Conservation (phyloP, 257 asterid genomes). For the Ocimum tenuiflorum region DNA sequence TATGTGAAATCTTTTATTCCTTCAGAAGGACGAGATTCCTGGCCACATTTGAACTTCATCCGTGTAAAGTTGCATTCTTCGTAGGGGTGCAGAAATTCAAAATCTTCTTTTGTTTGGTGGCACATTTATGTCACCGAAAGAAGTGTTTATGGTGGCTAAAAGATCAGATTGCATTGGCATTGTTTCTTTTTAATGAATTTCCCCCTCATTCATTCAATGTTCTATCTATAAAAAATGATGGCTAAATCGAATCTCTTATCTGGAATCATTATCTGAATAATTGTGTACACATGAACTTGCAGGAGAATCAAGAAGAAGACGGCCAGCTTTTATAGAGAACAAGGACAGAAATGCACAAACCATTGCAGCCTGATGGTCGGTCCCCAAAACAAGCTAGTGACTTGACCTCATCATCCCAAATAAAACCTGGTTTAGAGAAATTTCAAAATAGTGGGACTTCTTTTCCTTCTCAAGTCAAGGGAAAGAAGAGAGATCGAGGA, state of each 20-base stretch:
- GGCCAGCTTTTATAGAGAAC: constrained; percentile 54
- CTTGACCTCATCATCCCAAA: constrained; percentile 51
- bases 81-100: constrained; percentile 67
- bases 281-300: not conserved
- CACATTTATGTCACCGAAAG: constrained; percentile 59
- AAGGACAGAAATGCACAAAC: constrained; percentile 61
- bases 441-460: constrained; percentile 51
- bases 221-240: not conserved
- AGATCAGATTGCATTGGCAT: constrained; percentile 55
- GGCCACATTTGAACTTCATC: constrained; percentile 87
- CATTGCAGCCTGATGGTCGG: constrained; percentile 59
- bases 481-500: constrained; percentile 83
- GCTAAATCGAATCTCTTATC: not conserved
- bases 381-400: constrained; percentile 72
- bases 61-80: constrained; percentile 94
- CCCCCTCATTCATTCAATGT: not conserved
- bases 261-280: not conserved
- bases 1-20: constrained; percentile 81
- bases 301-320: constrained; percentile 82
- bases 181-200: constrained; percentile 44
- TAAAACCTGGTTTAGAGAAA: constrained; percentile 51
- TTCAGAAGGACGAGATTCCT: constrained; percentile 64
- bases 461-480: constrained; percentile 54
- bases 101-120: constrained; percentile 74
- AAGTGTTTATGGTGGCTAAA: constrained; percentile 75